Percentiles rank a stretch among this genome's conserved stretches.
Conservation (phyloP, 768 basidiomycete genomes). For the Suillus ampliporus region DNA sequence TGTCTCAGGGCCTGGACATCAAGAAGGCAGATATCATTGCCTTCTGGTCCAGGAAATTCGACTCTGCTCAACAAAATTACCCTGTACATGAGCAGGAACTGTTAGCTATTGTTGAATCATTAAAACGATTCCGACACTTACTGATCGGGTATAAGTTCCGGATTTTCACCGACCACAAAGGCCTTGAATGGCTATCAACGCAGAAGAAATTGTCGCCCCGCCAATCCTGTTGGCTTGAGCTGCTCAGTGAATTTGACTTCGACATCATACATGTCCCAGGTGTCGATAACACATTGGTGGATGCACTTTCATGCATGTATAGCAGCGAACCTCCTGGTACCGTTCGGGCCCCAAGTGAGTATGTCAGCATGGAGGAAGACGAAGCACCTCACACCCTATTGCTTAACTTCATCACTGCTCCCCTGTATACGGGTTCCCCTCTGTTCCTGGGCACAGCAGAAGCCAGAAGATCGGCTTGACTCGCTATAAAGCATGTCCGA, state of each 20-base stretch:
- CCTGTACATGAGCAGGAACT: conserved; percentile 46
- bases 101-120: conserved; percentile 40
- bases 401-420: conserved; percentile 17
- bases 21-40: conserved; percentile 23
- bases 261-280: conserved; percentile 35
- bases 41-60: conserved; percentile 37
- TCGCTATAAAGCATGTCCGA: no score
- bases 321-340: conserved; percentile 28
- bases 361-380: conserved; percentile 23
- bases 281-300: conserved; percentile 27
- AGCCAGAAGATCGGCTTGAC: no score
- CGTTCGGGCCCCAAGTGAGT: conserved; percentile 23
- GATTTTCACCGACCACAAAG: conserved; percentile 36
- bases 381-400: conserved; percentile 13
- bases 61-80: conserved; percentile 36
- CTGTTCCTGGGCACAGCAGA: no score
- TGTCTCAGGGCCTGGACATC: conserved; percentile 28
- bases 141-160: conserved; percentile 29
- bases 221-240: conserved; percentile 36
- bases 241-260: conserved; percentile 34
- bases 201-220: conserved; percentile 30
- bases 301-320: conserved; percentile 33
- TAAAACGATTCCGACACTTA: conserved; percentile 38
- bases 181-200: conserved; percentile 23
- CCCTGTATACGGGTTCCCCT: conserved; percentile 18